phyloP scores from a whole-genome alignment of 164 flowering plant species.

The Taxillus chinensis region DNA sequence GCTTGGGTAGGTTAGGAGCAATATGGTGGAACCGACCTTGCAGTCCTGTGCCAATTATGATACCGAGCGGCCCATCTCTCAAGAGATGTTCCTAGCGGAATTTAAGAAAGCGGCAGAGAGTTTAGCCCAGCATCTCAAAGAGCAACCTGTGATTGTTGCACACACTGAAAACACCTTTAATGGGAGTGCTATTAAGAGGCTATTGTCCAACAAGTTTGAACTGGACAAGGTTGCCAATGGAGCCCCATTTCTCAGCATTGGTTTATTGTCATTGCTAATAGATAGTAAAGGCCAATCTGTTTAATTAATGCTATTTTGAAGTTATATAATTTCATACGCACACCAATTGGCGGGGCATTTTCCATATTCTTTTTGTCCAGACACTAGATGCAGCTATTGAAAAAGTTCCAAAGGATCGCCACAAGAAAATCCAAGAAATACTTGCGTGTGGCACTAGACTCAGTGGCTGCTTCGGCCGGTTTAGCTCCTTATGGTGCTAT shows the following conservation, averaged over 20 bases:
- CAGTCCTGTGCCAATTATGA: slow-evolving; percentile 15
- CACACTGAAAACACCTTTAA: slow-evolving; percentile 82
- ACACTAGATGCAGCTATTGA: slow-evolving; percentile 41
- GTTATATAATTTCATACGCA: too few species aligned
- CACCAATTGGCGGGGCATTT: too few species aligned
- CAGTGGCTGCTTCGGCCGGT: slow-evolving; percentile 61
- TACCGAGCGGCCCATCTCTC: slow-evolving; percentile 28
- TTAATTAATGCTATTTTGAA: too few species aligned
- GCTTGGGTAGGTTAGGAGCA: slow-evolving; percentile 49
- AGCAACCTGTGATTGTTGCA: slow-evolving; percentile 87
- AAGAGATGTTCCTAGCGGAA: slow-evolving; percentile 51
- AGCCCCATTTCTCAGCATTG: too few species aligned
- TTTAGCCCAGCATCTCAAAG: slow-evolving; percentile 49
- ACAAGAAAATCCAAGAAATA: slow-evolving; percentile 59
- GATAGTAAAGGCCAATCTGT: too few species aligned
- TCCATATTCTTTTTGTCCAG: slow-evolving; percentile 21
- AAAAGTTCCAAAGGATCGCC: slow-evolving; percentile 53
- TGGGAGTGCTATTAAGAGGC: slow-evolving; percentile 68
- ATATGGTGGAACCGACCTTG: slow-evolving; percentile 71
- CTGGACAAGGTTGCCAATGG: slow-evolving; percentile 78
- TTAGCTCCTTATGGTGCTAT: slow-evolving; percentile 86
- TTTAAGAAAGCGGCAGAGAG: slow-evolving; percentile 40
- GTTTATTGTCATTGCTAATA: too few species aligned
- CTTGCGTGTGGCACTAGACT: slow-evolving; percentile 50
- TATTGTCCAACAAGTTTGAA: slow-evolving; percentile 76